Evolutionary conservation across 805 yeast genomes (phyloP).

Genomic region (Candida parachauliodes): DNA sequence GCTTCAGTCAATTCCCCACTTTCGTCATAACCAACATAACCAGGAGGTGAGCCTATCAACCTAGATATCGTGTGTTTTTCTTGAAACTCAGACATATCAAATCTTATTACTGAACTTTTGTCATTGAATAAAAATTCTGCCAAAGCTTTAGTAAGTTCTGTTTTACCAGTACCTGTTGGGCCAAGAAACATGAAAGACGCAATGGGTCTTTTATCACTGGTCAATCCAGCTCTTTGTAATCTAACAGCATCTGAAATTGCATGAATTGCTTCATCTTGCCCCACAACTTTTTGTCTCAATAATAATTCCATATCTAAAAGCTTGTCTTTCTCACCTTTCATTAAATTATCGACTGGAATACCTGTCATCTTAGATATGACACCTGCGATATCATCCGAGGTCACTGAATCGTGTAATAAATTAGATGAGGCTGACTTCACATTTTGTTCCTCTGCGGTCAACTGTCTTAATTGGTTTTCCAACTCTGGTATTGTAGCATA

Average conservation of each 20-base stretch:
- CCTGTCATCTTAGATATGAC: conserved; percentile 96
- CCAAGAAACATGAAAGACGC: conserved; percentile 96
- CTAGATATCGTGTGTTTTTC: conserved; percentile 90
- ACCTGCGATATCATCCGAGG: conserved; percentile 88
- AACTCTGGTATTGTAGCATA: conserved; percentile 83
- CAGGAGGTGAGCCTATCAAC: conserved; percentile 96
- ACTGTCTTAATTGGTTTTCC: conserved; percentile 54
- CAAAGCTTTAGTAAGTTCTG: conserved; percentile 88
- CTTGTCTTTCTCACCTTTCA: conserved; percentile 94
- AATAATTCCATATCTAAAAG: conserved; percentile 82
- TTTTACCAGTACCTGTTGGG: conserved; percentile 98
- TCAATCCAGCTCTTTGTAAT: conserved; percentile 92
- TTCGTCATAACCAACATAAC: conserved; percentile 94
- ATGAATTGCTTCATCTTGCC: conserved; percentile 92
- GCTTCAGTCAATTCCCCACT: conserved; percentile 97
- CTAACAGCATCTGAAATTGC: conserved; percentile 93
- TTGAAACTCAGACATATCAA: conserved; percentile 98
- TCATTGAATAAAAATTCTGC: conserved; percentile 92
- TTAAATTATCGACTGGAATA: conserved; percentile 82
- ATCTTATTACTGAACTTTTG: conserved; percentile 79
- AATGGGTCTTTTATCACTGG: conserved; percentile 91
- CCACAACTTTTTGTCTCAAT: conserved; percentile 75
- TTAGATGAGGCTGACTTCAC: conserved; percentile 16
- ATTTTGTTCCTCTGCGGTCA: conserved; percentile 33
- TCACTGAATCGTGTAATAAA: conserved; percentile 84